Percentiles rank a stretch among this genome's conserved stretches.
Evolutionary conservation across 495 filamentous ascomycete species (phyloP).

Genomic region (Poronia punctata): DNA sequence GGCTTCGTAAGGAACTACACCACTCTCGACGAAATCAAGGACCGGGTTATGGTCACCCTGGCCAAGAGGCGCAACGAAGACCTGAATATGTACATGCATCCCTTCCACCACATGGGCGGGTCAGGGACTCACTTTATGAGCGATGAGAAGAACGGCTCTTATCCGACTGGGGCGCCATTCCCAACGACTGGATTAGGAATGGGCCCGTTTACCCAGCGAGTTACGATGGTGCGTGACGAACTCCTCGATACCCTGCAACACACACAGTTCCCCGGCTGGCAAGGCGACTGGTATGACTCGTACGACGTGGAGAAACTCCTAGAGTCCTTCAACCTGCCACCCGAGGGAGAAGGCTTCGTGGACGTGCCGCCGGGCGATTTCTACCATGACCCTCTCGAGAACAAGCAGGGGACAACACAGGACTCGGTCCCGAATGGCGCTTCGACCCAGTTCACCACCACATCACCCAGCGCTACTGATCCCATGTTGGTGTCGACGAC

Average conservation of each 20-base stretch:
- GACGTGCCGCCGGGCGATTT: conserved; percentile 36
- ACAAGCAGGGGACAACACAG: conserved; percentile 6
- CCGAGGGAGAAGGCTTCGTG: conserved; percentile 39
- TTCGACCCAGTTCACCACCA: neutral
- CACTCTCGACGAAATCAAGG: conserved; percentile 40
- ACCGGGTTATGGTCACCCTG: conserved; percentile 39
- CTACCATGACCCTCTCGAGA: conserved; percentile 11
- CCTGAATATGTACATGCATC: conserved; percentile 53
- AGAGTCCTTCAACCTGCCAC: conserved; percentile 49
- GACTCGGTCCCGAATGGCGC: neutral
- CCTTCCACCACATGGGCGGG: conserved; percentile 60
- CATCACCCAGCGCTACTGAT: neutral
- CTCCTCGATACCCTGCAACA: conserved; percentile 28
- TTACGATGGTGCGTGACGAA: conserved; percentile 23
- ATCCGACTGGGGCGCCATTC: conserved; percentile 22
- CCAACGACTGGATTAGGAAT: conserved; percentile 35
- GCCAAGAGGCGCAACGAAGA: conserved; percentile 34
- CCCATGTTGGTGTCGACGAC: neutral
- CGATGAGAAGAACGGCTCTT: conserved; percentile 16
- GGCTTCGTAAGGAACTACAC: conserved; percentile 56
- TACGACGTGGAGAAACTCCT: conserved; percentile 68
- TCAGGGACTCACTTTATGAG: conserved; percentile 55
- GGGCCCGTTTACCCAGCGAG: conserved; percentile 32
- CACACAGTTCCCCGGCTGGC: conserved; percentile 42
- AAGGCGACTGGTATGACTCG: conserved; percentile 68